Base-by-base conservation (phyloP, 352 stramenopile species). In the Globisporangium yorkense region DNA sequence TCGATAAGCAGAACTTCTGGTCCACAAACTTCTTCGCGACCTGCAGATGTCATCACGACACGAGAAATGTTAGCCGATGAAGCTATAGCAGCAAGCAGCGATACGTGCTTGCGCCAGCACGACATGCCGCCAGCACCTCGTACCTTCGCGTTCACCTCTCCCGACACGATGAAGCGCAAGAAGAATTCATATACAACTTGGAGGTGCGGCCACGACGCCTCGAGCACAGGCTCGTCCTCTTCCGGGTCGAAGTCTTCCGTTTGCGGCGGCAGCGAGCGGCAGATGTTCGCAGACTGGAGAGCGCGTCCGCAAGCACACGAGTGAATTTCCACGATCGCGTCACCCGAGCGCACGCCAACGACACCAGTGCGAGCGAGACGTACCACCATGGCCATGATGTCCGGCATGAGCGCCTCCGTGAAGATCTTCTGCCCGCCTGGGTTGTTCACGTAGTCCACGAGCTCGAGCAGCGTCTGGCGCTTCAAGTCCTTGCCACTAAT, bases 151-250 rank as follows among this genome's bases (percentile, higher is more conserved):
- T 98, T 98, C 35, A 99, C 97, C 74, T 99, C 96, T n/a, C 83
- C 80, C 37, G 80, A 97, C 9, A 99, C 88, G 58, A 99, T 97
- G 71, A 99, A 99, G 48, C 96, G 89, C 53, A 99, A 78, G 64
- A 99, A 98, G 67, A 99, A 98, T 71, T 99, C 97, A 75, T 99
- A 99, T 24, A 98, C 97, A 47, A 99, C 77, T 77, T 96, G 86
- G 61, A 99, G 71, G 72, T 99, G 97, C 47, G 96, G 95, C 97
- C 97, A 99, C 47, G 95, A 94, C 5, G 91, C 84, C 73, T 99
- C 97, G 44, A 99, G 71, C 31, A 98, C 89, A 16, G 94, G 96
- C 63, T 99, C 97, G 62, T 99, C 97, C 77, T 99, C 97, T 64
- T 99, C 97, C 0, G 97, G 96, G 71, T 99, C 97, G 76, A 98